Conservation (phyloP, 805 yeast genomes). For the Cyberlindnera sargentensis region DNA sequence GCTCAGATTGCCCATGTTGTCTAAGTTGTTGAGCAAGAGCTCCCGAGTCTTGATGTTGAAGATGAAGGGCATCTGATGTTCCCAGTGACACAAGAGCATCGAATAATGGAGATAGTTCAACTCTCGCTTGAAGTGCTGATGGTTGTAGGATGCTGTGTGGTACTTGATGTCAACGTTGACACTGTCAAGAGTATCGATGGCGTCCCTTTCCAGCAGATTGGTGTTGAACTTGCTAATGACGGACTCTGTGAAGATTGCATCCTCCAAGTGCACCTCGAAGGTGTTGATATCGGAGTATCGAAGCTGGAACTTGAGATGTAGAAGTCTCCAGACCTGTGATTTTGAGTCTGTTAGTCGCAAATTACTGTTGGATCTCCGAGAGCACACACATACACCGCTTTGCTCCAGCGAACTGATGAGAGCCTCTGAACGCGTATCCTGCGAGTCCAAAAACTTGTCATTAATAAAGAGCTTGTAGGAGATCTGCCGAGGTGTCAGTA, state of each 20-base stretch:
- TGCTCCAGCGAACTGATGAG: slow-evolving; percentile 4
- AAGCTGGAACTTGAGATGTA: slow-evolving; percentile 3
- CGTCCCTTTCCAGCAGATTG: slow-evolving; percentile 3
- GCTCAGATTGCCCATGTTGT: slow-evolving; percentile 22
- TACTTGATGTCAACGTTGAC: slow-evolving; percentile 5
- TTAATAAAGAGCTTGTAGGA: slow-evolving; percentile 8
- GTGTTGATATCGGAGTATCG: slow-evolving; percentile 8
- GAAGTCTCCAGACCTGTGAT: slow-evolving; percentile 1
- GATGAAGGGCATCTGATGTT: slow-evolving; percentile 28
- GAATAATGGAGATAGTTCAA: slow-evolving; percentile 7
- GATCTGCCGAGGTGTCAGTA: slow-evolving; percentile 4
- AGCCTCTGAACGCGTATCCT: slow-evolving; percentile 5
- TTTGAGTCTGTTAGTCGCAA: no score
- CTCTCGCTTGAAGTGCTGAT: neutral
- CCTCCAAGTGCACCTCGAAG: slow-evolving; percentile 7
- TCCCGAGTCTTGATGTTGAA: slow-evolving; percentile 23
- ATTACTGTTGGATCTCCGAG: no score
- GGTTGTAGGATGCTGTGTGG: slow-evolving; percentile 3
- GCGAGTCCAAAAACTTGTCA: slow-evolving; percentile 7
- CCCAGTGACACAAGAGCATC: slow-evolving; percentile 19
- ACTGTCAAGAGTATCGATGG: slow-evolving; percentile 1
- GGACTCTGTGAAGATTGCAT: slow-evolving; percentile 5
- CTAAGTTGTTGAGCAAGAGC: slow-evolving; percentile 16
- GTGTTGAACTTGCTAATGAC: slow-evolving; percentile 4
- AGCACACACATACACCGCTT: neutral